A percentile compares a stretch with the other conserved stretches of the same genome.
Conservation (phyloP, 2,329 filamentous ascomycete genomes). For the Cryoendolithus antarcticus region DNA sequence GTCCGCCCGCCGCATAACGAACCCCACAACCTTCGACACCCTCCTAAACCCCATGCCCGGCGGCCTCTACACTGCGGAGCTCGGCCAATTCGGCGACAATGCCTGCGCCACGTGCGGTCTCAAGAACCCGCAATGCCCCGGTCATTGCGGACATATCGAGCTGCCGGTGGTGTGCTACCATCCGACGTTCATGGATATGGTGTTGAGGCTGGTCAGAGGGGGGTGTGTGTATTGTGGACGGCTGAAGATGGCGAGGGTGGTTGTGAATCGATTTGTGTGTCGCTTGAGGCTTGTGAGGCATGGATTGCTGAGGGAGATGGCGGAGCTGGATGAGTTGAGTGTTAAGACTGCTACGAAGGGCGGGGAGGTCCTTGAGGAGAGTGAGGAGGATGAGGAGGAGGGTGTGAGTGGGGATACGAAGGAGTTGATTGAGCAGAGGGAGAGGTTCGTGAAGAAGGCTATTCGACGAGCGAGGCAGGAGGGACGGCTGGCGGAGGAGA, state of each 20-base stretch:
- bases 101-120: conserved; percentile 85
- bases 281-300: conserved; percentile 77
- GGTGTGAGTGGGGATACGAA: conserved; percentile 50
- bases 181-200: conserved; percentile 90
- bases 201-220: conserved; percentile 69
- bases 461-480: conserved; percentile 47
- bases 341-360: conserved; percentile 26
- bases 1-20: conserved; percentile 89
- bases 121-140: conserved; percentile 65
- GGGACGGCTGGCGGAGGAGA: conserved; percentile 42
- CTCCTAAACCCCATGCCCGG: conserved; percentile 80
- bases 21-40: conserved; percentile 86
- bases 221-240: conserved; percentile 86
- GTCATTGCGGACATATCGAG: conserved; percentile 90
- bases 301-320: conserved; percentile 61
- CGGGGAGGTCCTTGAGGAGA: conserved; percentile 5
- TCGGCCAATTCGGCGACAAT: conserved; percentile 80
- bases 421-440: conserved; percentile 42
- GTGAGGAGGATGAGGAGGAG: conserved; percentile 43
- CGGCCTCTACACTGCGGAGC: conserved; percentile 81
- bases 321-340: conserved; percentile 35
- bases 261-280: conserved; percentile 69
- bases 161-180: conserved; percentile 90
- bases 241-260: conserved; percentile 64
- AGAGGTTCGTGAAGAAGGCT: conserved; percentile 59